Conservation (phyloP, 2,329 filamentous ascomycete genomes). For the Penicillium sp. region DNA sequence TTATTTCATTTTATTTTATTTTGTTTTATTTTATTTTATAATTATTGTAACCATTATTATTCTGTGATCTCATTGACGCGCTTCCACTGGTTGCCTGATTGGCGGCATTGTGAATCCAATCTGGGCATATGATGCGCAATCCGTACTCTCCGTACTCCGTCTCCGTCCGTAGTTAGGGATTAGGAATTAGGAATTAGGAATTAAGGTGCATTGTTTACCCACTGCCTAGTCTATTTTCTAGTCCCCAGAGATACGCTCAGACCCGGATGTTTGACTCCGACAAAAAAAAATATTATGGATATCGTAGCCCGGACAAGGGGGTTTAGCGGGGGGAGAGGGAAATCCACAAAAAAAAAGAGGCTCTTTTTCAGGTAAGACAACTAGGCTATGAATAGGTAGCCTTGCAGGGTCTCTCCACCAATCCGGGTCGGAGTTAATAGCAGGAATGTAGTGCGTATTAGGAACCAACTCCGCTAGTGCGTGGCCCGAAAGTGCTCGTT, state of each 20-base stretch:
- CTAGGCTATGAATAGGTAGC: constrained; percentile 8
- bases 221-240: not conserved
- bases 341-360: constrained; percentile 2
- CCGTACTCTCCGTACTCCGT: not conserved
- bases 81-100: constrained; percentile 9
- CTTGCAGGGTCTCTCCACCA: constrained; percentile 1
- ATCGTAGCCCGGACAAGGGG: not conserved
- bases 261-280: not conserved
- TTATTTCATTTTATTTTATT: not conserved
- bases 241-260: constrained; percentile 1
- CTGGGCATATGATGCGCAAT: constrained; percentile 11
- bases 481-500: not conserved
- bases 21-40: not conserved
- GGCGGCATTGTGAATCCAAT: constrained; percentile 8
- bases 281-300: not conserved
- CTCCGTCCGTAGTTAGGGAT: not conserved
- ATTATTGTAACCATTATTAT: not conserved
- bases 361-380: constrained; percentile 7
- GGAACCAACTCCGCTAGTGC: not conserved
- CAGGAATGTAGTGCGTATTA: not conserved
- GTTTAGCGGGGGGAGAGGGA: not conserved
- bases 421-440: not conserved
- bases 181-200: not conserved
- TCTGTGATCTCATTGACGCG: not conserved
- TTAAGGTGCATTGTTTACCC: not conserved